Conservation (phyloP, 495 filamentous ascomycete species). For the Halenospora varia region DNA sequence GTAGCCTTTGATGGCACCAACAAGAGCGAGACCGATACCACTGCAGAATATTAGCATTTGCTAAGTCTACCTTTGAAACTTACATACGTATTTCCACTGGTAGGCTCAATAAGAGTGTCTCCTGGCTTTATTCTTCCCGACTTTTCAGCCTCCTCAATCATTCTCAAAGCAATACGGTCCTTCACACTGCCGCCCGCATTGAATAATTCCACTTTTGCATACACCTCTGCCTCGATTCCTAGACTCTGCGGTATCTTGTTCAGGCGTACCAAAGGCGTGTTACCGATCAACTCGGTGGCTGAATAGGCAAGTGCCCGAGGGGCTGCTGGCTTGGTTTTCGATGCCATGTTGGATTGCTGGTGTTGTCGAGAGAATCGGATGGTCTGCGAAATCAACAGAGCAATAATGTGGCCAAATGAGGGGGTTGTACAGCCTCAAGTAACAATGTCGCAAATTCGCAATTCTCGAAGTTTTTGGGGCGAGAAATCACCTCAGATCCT, state of each 20-base stretch:
- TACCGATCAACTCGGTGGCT: constrained; percentile 69
- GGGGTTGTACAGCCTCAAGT: no score
- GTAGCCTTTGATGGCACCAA: constrained; percentile 94
- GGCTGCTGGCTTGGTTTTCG: constrained; percentile 12
- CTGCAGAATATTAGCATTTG: constrained; percentile 33
- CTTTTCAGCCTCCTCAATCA: constrained; percentile 95
- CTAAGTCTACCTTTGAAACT: not conserved
- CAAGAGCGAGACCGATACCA: constrained; percentile 91
- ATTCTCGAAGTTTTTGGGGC: not conserved
- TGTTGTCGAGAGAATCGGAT: not conserved
- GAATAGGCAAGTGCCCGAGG: constrained; percentile 27
- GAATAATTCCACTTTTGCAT: constrained; percentile 94
- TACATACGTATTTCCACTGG: constrained; percentile 87
- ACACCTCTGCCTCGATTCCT: constrained; percentile 85
- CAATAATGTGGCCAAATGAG: not conserved
- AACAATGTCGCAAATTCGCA: not conserved
- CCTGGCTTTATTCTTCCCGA: constrained; percentile 93
- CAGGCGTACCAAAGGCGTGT: constrained; percentile 88
- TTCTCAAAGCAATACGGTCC: constrained; percentile 92
- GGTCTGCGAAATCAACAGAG: not conserved
- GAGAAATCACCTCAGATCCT: not conserved
- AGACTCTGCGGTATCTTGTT: constrained; percentile 88
- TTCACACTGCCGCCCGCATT: constrained; percentile 98
- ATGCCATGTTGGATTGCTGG: not conserved
- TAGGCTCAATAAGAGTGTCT: constrained; percentile 96